Evolutionary conservation across 2,329 filamentous ascomycete species (phyloP), one percentile per base, ranked within the genome.

Genomic region (Dactylellina cionopaga): DNA sequence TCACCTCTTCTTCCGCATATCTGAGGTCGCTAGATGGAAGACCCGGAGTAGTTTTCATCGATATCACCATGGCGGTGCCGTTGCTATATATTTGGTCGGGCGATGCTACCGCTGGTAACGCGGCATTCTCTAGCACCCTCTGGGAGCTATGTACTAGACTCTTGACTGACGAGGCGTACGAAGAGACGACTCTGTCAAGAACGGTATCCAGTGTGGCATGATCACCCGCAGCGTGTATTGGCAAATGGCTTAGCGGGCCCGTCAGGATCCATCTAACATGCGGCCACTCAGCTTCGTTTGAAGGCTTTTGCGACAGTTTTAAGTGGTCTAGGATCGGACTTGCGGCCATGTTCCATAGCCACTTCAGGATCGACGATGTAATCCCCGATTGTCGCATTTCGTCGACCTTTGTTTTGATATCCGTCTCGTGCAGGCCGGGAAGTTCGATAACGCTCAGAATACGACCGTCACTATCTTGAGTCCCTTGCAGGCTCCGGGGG

Each of bases 41-140:
- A 17, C 58, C 72, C 17, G 76, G 76, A 6, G 78, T 80, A 3
- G 76, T 22, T 10, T 59, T 15, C 78, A 81, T 80, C 2, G 74
- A 75, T 13, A 81, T 74, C 0, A 81, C 68, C 1, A 81, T 59
- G 25, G 77, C 76, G 6, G 49, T 33, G 5, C 25, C 17, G 24
- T 39, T 39, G 35, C 1, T 5, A 15, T 39, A 39, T 11, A 4
- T 13, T 39, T 39, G 35, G 17, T 39, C 35, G 11, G 35, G 35
- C 17, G 7, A 15, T n/a, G 35, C n/a, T n/a, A n/a, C n/a, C n/a
- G n/a, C n/a, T n/a, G n/a, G n/a, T n/a, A n/a, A n/a, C n/a, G n/a
- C n/a, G n/a, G n/a, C n/a, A n/a, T n/a, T n/a, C n/a, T n/a, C n/a
- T n/a, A n/a, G n/a, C n/a, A n/a, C n/a, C n/a, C n/a, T n/a, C n/a